Evolutionary conservation across 2,329 filamentous ascomycete genomes (phyloP).

Genomic region (Sporothrix brunneoviolacea): DNA sequence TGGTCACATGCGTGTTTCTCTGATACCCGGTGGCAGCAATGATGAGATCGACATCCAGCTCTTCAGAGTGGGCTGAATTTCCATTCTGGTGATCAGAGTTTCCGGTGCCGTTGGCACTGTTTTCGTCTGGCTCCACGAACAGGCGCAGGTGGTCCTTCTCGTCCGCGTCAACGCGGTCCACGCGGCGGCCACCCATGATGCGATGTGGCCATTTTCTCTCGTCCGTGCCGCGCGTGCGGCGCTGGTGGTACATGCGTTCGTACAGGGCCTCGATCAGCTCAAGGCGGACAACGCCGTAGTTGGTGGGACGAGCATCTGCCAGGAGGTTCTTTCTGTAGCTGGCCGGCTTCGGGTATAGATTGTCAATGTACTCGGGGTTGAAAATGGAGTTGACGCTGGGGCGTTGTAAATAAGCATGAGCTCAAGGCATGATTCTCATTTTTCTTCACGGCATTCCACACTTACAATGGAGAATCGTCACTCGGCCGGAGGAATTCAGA

Average conservation of each 20-base stretch:
- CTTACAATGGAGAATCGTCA: constrained; percentile 93
- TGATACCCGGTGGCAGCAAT: constrained; percentile 85
- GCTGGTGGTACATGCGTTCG: constrained; percentile 80
- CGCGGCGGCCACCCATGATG: constrained; percentile 63
- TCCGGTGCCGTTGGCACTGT: constrained; percentile 23
- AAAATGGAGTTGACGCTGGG: constrained; percentile 89
- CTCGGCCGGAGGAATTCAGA: constrained; percentile 79
- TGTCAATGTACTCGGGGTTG: constrained; percentile 77
- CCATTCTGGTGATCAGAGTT: too few relatives aligned
- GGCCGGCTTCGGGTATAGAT: constrained; percentile 62
- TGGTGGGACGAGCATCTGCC: constrained; percentile 70
- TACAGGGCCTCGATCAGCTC: constrained; percentile 85
- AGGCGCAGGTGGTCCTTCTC: constrained; percentile 46
- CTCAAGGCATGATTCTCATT: too few relatives aligned
- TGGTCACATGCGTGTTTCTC: constrained; percentile 68
- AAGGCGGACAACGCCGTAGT: constrained; percentile 92
- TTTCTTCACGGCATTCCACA: too few relatives aligned
- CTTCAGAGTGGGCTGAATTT: constrained; percentile 36
- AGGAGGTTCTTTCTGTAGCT: constrained; percentile 55
- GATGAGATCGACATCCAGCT: constrained; percentile 73
- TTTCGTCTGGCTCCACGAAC: constrained; percentile 41
- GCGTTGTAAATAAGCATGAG: too few relatives aligned
- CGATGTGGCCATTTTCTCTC: constrained; percentile 74
- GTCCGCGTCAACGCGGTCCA: constrained; percentile 53
- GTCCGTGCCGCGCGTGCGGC: constrained; percentile 60